Conservation (phyloP, 768 basidiomycete species). For the Coprinopsis sp. region DNA sequence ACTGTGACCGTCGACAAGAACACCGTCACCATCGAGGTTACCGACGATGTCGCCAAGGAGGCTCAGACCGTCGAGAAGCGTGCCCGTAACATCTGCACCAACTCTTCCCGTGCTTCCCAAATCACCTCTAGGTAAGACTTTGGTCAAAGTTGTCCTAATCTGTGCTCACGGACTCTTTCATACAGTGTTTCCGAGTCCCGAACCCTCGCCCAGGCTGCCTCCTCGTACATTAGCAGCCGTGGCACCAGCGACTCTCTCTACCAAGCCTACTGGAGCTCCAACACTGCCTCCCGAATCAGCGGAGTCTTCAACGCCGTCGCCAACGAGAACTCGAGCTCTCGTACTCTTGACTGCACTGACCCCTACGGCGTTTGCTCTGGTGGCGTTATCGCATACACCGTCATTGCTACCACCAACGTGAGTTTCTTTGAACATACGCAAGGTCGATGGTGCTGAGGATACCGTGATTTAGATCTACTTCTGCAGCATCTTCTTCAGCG, state of each 20-base stretch:
- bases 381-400: constrained; percentile 44
- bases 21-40: constrained; percentile 31
- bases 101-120: constrained; percentile 29
- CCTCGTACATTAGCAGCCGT: constrained; percentile 31
- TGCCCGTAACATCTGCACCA: constrained; percentile 35
- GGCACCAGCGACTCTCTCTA: constrained; percentile 36
- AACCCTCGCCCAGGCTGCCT: constrained; percentile 28
- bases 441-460: neutral
- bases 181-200: constrained; percentile 37
- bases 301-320: constrained; percentile 35
- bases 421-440: constrained; percentile 6
- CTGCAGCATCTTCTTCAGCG: constrained; percentile 44
- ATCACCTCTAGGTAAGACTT: constrained; percentile 35
- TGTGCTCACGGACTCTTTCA: neutral
- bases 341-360: constrained; percentile 42
- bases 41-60: constrained; percentile 30
- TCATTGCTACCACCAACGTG: constrained; percentile 41
- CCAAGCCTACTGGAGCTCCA: constrained; percentile 36
- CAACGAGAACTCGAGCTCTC: constrained; percentile 33
- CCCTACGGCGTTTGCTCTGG: constrained; percentile 30
- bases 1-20: constrained; percentile 16
- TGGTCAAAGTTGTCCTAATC: neutral
- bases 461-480: constrained; percentile 34
- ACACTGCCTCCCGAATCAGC: constrained; percentile 30
- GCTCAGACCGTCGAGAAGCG: constrained; percentile 30